phyloP scores from a whole-genome alignment of 192 early-diverging fungal genomes.

The Rhizoclosmatium globosum region DNA sequence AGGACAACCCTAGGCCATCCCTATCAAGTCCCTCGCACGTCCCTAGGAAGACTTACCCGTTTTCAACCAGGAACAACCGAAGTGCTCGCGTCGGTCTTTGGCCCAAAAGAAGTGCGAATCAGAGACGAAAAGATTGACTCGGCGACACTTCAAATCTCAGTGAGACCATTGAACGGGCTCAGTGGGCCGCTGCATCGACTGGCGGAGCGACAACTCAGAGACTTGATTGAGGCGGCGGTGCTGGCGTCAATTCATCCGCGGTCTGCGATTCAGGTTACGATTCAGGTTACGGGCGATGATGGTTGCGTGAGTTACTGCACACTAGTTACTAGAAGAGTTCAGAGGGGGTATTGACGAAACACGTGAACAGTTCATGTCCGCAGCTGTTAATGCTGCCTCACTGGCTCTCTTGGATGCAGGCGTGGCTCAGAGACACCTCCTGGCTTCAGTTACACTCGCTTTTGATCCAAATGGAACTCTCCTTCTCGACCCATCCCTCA shows the following conservation, averaged over 20 bases:
- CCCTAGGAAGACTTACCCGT: not conserved
- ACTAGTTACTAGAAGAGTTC: not conserved
- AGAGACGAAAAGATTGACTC: conserved; percentile 91
- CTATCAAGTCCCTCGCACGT: not conserved
- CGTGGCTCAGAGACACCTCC: conserved; percentile 76
- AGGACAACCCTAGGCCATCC: not conserved
- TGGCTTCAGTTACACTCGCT: conserved; percentile 76
- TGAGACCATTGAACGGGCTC: conserved; percentile 71
- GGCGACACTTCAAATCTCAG: conserved; percentile 83
- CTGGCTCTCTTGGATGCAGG: conserved; percentile 92
- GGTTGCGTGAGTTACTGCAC: conserved; percentile 72
- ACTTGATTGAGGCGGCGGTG: conserved; percentile 79
- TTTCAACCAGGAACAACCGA: conserved; percentile 65
- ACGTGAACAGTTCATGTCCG: conserved; percentile 65
- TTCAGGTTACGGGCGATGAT: conserved; percentile 86
- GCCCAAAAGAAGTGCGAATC: conserved; percentile 85
- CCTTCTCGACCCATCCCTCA: conserved; percentile 80
- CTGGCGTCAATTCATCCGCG: conserved; percentile 85
- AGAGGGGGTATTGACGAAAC: not conserved
- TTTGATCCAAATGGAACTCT: conserved; percentile 62
- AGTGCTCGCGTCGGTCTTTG: conserved; percentile 82
- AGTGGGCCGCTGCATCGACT: conserved; percentile 78
- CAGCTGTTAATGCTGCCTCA: conserved; percentile 83
- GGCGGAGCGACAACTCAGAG: conserved; percentile 72
- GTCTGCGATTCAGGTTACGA: conserved; percentile 84